Percentiles rank a stretch among this genome's conserved stretches.
These are phyloP conservation scores for Lactarius pseudohatsudake DNA, from an alignment of 768 basidiomycete species.

Conservation along the genomic window DNA sequence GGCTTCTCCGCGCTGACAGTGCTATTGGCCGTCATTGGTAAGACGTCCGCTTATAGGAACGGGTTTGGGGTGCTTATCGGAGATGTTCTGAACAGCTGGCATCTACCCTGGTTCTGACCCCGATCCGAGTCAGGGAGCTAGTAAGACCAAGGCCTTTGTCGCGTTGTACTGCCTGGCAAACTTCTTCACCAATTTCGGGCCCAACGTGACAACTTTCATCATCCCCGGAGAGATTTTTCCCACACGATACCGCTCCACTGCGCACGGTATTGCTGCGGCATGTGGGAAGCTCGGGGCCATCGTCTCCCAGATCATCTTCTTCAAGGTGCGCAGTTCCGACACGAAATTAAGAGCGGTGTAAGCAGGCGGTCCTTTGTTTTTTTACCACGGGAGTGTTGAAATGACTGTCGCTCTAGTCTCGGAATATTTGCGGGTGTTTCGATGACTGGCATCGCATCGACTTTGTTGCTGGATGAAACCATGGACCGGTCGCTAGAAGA, in stretches of 20 bases:
- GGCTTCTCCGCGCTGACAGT: constrained; percentile 68
- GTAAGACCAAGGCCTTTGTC: constrained; percentile 37
- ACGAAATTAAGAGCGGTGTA: constrained; percentile 36
- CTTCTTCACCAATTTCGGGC: constrained; percentile 47
- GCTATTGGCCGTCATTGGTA: constrained; percentile 69
- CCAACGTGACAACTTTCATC: constrained; percentile 46
- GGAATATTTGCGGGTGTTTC: constrained; percentile 48
- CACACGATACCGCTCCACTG: constrained; percentile 44
- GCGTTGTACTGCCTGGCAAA: constrained; percentile 42
- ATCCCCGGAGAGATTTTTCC: constrained; percentile 47
- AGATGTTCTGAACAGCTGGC: constrained; percentile 26
- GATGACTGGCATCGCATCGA: constrained; percentile 43
- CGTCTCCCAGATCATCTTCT: constrained; percentile 42
- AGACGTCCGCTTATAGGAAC: constrained; percentile 31
- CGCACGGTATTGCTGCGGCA: constrained; percentile 46
- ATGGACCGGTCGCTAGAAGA: constrained; percentile 37
- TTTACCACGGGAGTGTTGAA: not conserved
- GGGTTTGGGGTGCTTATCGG: constrained; percentile 33
- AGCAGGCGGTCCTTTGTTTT: constrained; percentile 24
- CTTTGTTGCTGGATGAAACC: constrained; percentile 46
- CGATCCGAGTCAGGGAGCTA: constrained; percentile 38
- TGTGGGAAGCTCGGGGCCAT: constrained; percentile 47
- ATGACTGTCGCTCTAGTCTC: constrained; percentile 31
- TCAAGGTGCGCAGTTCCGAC: constrained; percentile 26
- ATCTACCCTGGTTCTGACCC: constrained; percentile 12